These are phyloP conservation scores for Gryganskiella cystojenkinii DNA, from an alignment of 192 early-diverging fungal genomes.

Conservation along the genomic window DNA sequence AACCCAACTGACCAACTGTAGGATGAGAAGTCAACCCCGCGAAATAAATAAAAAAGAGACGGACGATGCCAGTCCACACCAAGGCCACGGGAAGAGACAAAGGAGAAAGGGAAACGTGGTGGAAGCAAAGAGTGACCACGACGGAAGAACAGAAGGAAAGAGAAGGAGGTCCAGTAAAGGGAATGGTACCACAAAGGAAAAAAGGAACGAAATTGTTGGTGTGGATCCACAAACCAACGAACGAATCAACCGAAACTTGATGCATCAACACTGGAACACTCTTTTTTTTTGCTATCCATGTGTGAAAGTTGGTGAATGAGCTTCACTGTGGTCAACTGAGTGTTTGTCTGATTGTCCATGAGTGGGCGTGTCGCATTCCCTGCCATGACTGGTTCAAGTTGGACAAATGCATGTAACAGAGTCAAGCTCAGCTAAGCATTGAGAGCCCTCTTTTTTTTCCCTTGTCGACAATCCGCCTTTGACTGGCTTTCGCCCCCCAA, in stretches of 20 bases:
- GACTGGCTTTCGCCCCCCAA: background rate
- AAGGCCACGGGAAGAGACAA: background rate
- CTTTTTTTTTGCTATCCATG: too few relatives aligned
- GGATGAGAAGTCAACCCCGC: conserved; percentile 6
- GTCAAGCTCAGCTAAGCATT: too few relatives aligned
- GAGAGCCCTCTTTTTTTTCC: background rate
- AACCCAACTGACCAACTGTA: conserved; percentile 11
- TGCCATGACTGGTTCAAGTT: too few relatives aligned
- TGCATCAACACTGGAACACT: too few relatives aligned
- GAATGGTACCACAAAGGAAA: background rate
- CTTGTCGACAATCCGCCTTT: background rate
- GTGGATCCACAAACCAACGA: too few relatives aligned
- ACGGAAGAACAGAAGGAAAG: background rate
- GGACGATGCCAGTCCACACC: conserved; percentile 10
- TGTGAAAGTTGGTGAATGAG: too few relatives aligned
- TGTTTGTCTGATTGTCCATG: too few relatives aligned
- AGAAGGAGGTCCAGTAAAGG: background rate
- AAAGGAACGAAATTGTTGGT: too few relatives aligned
- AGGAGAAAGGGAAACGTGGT: background rate
- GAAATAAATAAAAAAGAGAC: conserved; percentile 9
- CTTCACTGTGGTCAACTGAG: too few relatives aligned
- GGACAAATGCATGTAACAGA: too few relatives aligned
- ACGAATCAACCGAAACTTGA: too few relatives aligned
- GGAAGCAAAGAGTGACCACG: background rate
- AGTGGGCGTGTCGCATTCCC: too few relatives aligned